Evolutionary conservation across 2,329 filamentous ascomycete genomes (phyloP).

Genomic region (Trichoderma brevicompactum): DNA sequence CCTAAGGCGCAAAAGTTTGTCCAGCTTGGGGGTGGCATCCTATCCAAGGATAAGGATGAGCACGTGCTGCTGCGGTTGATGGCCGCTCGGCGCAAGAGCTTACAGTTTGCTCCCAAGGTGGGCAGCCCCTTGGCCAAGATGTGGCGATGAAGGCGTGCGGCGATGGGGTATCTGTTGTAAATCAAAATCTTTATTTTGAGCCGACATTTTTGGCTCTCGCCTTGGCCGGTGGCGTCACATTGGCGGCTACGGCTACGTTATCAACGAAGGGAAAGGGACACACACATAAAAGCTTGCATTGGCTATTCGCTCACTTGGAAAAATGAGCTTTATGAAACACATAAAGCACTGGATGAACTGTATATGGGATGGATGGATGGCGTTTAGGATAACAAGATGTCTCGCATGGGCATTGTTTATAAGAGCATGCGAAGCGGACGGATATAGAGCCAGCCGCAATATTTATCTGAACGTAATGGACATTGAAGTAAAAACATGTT

Average conservation of each 20-base stretch:
- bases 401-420: conserved; percentile 21
- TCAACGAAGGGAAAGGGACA: background rate
- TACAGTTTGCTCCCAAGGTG: conserved; percentile 77
- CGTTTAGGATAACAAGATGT: conserved; percentile 12
- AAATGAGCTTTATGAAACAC: conserved; percentile 3
- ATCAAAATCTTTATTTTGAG: background rate
- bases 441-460: conserved; percentile 7
- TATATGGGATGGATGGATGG: conserved; percentile 7
- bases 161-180: background rate
- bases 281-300: conserved; percentile 13
- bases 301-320: conserved; percentile 26
- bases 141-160: conserved; percentile 43
- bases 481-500: background rate
- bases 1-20: conserved; percentile 50
- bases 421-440: conserved; percentile 6
- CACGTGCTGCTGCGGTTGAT: conserved; percentile 66
- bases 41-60: conserved; percentile 58
- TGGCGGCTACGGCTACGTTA: conserved; percentile 6
- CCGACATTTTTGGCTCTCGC: background rate
- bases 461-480: conserved; percentile 13
- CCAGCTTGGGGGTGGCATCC: conserved; percentile 50
- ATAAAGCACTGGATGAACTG: conserved; percentile 9
- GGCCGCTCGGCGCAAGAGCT: conserved; percentile 74
- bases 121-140: conserved; percentile 70
- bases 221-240: conserved; percentile 13